Evolutionary conservation across 2,329 filamentous ascomycete species (phyloP).

Genomic region (Diplodia mutila): DNA sequence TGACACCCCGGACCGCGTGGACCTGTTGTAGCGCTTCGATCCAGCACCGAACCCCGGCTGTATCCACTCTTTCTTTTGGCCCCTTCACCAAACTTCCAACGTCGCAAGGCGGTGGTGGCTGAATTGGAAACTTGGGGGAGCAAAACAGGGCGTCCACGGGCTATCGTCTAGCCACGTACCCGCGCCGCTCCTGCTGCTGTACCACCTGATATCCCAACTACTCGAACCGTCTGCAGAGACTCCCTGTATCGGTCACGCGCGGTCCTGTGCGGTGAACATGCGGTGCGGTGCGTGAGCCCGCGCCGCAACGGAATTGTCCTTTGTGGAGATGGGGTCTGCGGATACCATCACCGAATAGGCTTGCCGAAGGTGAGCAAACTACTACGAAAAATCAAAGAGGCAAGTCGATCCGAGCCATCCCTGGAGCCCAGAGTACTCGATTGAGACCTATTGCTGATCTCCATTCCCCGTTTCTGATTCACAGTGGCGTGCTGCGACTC

Average conservation of each 20-base stretch:
- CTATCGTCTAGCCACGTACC: background rate
- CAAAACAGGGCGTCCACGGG: background rate
- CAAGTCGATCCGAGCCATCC: background rate
- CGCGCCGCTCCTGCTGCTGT: no score
- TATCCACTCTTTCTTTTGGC: background rate
- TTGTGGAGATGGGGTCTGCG: background rate
- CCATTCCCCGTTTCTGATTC: background rate
- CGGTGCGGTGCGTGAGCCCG: background rate
- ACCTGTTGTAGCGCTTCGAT: background rate
- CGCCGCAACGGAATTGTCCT: background rate
- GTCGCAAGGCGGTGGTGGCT: conserved; percentile 10
- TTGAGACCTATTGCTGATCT: background rate
- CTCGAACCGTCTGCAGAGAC: background rate
- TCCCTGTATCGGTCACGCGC: background rate
- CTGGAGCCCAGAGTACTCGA: background rate
- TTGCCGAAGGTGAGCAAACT: background rate
- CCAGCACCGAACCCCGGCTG: background rate
- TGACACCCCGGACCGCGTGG: background rate
- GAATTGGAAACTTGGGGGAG: background rate
- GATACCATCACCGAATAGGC: background rate
- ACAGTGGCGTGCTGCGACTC: no score
- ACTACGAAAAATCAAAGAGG: background rate
- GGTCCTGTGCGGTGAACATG: background rate
- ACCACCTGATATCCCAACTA: background rate
- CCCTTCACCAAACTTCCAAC: background rate